Evolutionary conservation across 1,139 yeast species (phyloP).

Genomic region (Debaryomyces nepalensis): DNA sequence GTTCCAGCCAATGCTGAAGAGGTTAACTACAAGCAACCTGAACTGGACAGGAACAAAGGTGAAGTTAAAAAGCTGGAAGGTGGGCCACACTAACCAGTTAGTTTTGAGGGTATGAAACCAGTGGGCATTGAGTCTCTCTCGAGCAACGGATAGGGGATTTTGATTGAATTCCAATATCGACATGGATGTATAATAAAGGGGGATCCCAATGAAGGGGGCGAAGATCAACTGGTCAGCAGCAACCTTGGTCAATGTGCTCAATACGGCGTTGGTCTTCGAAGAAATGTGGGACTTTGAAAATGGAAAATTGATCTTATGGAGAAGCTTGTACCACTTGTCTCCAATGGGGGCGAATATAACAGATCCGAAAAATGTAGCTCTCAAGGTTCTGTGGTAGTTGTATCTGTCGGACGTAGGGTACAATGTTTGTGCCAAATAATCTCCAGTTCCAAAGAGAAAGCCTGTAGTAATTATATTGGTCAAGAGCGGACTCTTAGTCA

Average conservation of each 20-base stretch:
- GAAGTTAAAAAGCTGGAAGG: constrained; percentile 75
- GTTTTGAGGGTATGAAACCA: constrained; percentile 66
- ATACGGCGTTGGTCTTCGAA: constrained; percentile 9
- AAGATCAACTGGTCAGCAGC: constrained; percentile 73
- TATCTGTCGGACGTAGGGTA: constrained; percentile 28
- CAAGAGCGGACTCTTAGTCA: constrained; percentile 35
- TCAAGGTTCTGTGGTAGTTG: constrained; percentile 35
- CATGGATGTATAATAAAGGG: constrained; percentile 70
- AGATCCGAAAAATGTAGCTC: constrained; percentile 45
- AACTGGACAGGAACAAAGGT: constrained; percentile 69
- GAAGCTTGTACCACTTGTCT: constrained; percentile 44
- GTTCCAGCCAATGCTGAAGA: constrained; percentile 84
- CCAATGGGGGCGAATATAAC: constrained; percentile 49
- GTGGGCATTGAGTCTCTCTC: constrained; percentile 46
- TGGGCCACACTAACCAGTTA: constrained; percentile 90
- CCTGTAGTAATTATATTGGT: constrained; percentile 49
- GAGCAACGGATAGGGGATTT: constrained; percentile 33
- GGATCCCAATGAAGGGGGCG: constrained; percentile 75
- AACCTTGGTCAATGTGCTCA: constrained; percentile 51
- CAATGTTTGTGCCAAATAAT: constrained; percentile 41
- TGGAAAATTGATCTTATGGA: constrained; percentile 28
- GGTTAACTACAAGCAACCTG: constrained; percentile 70
- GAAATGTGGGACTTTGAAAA: constrained; percentile 10
- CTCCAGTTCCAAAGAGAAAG: constrained; percentile 47
- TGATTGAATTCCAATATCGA: constrained; percentile 57